These are phyloP conservation scores for Aureobasidium leucospermi DNA, from an alignment of 2,329 filamentous ascomycete species.

Conservation along the genomic window DNA sequence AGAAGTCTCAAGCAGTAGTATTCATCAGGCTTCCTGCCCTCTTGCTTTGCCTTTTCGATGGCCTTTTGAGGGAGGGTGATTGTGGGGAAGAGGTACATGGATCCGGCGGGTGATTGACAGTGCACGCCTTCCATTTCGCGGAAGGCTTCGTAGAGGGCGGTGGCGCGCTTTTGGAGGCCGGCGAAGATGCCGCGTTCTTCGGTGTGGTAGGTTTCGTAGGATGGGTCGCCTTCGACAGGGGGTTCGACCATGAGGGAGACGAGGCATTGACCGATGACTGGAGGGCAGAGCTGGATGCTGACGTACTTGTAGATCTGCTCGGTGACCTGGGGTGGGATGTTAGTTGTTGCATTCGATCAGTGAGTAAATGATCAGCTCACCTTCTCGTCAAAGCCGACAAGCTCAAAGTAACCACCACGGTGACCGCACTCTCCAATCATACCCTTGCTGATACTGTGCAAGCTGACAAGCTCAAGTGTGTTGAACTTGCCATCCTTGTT, in stretches of 20 bases:
- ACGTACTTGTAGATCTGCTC: slow-evolving; percentile 98
- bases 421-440: slow-evolving; percentile 99
- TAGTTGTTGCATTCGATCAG: slow-evolving; percentile 9
- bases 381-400: slow-evolving; percentile 69
- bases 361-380: slow-evolving; percentile 18
- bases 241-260: slow-evolving; percentile 98
- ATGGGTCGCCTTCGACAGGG: slow-evolving; percentile 73
- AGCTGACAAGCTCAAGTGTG: slow-evolving; percentile 76
- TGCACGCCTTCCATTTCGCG: slow-evolving; percentile 91
- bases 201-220: slow-evolving; percentile 71
- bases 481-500: slow-evolving; percentile 69
- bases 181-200: slow-evolving; percentile 81
- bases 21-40: slow-evolving; percentile 73
- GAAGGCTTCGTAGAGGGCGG: slow-evolving; percentile 84
- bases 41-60: slow-evolving; percentile 62
- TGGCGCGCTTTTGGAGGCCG: slow-evolving; percentile 70
- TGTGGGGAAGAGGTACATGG: slow-evolving; percentile 98
- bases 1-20: slow-evolving; percentile 90
- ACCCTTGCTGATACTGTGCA: slow-evolving; percentile 93
- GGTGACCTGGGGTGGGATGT: slow-evolving; percentile 54
- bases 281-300: slow-evolving; percentile 91
- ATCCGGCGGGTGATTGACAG: slow-evolving; percentile 81
- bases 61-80: slow-evolving; percentile 75
- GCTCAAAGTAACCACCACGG: slow-evolving; percentile 95
- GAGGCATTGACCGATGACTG: slow-evolving; percentile 90